Base-by-base conservation (phyloP, 805 yeast species). In the Zygotorulaspora sp. region DNA sequence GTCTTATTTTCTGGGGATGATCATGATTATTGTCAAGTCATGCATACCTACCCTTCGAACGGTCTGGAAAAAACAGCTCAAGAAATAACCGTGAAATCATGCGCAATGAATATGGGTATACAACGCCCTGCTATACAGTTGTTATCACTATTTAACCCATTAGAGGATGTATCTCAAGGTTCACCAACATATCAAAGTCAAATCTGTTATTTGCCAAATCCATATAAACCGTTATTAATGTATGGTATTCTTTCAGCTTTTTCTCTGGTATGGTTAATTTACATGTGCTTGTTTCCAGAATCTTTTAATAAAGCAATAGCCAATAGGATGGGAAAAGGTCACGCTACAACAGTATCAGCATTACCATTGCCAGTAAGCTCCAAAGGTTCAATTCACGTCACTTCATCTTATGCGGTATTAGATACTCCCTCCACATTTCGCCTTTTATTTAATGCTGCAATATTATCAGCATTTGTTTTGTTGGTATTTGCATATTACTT, bases 101-200 rank as follows among this genome's bases (percentile, higher is more conserved):
- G 83, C 36, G 82, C 96, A 10, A 84, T 92, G 95, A 89, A 95
- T 15, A 84, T 86, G 79, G 97, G 97, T 0, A 78, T 92, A 19
- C 62, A 68, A 36, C 68, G 70, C 36, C 99, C 99, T 0, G 97
- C 95, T 0, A 74, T 88, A 30, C 96, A 92, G 57, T 59, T 92
- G 34, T 61, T 92, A 5, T 77, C 96, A 0, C 67, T 92, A 29
- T 60, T 71, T 52, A 72, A 74, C 47, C 77, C 78, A 5, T 37
- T 38, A 12, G 34, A 36, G 35, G 53, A 38, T 6, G 41, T 28
- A 6, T 14, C 59, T 1, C 38, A 47, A 3, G 36, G 31, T 8
- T 22, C 16, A n/a, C 50, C 61, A 10, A 55, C 68, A 1, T 65
- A 46, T 28, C 59, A 62, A 44, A 75, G 83, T 0, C 52, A 63